Evolutionary conservation across 2,329 filamentous ascomycete species (phyloP), one percentile per base, ranked within the genome.

Genomic region (Fusarium mexicanum): DNA sequence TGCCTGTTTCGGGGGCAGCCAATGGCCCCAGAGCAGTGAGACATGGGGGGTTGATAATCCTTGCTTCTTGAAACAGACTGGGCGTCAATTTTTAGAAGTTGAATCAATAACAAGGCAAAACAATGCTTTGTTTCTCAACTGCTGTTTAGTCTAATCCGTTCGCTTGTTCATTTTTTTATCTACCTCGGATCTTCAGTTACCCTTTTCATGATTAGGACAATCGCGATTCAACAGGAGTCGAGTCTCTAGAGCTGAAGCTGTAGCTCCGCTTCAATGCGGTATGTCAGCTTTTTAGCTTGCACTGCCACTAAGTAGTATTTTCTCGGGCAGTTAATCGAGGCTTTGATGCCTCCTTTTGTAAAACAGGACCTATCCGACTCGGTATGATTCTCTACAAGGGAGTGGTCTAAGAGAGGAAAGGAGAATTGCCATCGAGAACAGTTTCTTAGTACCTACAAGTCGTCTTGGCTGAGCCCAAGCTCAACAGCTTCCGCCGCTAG

Each of bases 21-120:
- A 74, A 74, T 61, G 50, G 50, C 62, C 44, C 54, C 29, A 66
- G 35, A 24, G 44, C 37, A 58, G 53, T 33, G 31, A 72, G 71
- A 74, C 71, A 70, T 62, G 70, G 69, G 70, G 54, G 57, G 35
- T 41, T n/a, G 37, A 18, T 35, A 37, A 64, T 33, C 70, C 70
- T 71, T 73, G 55, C 26, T 67, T 35, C 26, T 66, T 35, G 40
- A 55, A 29, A 20, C 35, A 33, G 17, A 16, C 33, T 40, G 26
- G 58, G 58, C 58, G 44, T 31, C 24, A 55, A 48, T 26, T 17
- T 35, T 26, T 35, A 9, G 11, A 29, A 29, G 17, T 64, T 24
- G 26, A 35, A 16, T 60, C 17, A 35, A 60, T 22, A 26, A 37
- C 11, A 17, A 40, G 31, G 26, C 16, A 50, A 37, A 24, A 54